A percentile compares a stretch with the other conserved stretches of the same genome.
Evolutionary conservation across 441 rosid genomes (phyloP).

Genomic region (Melastoma candidum): DNA sequence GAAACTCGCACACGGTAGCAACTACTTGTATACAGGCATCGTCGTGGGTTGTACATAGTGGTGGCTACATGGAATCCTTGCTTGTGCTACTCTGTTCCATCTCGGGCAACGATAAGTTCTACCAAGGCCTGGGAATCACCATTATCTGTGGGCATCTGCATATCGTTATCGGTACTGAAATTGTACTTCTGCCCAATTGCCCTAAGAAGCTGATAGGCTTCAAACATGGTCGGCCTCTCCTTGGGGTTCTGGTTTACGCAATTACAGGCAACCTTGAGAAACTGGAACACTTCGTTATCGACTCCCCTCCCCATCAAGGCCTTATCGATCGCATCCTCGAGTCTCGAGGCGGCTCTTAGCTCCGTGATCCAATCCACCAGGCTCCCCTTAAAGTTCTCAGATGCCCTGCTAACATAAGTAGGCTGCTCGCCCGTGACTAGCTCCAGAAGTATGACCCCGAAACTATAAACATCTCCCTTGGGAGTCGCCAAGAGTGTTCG

Average conservation of each 20-base stretch:
- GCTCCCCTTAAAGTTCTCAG: slow-evolving; percentile 36
- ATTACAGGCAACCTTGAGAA: slow-evolving; percentile 32
- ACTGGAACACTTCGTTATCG: slow-evolving; percentile 28
- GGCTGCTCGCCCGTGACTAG: no score
- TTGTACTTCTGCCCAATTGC: slow-evolving; percentile 20
- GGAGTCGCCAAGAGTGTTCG: no score
- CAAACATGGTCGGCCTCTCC: slow-evolving; percentile 33
- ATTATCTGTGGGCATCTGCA: slow-evolving; percentile 6
- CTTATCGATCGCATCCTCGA: slow-evolving; percentile 30
- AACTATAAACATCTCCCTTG: no score
- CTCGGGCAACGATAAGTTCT: slow-evolving; percentile 5
- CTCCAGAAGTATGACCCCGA: no score
- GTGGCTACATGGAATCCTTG: no score
- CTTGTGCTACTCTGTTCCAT: background rate
- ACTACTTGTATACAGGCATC: no score
- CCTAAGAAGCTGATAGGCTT: slow-evolving; percentile 31
- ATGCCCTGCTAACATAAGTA: slow-evolving; percentile 9
- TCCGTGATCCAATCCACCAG: slow-evolving; percentile 36
- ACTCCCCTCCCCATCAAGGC: slow-evolving; percentile 28
- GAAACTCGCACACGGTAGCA: no score
- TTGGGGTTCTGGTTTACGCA: slow-evolving; percentile 24
- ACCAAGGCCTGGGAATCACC: background rate
- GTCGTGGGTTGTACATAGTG: no score
- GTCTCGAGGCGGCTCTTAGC: slow-evolving; percentile 16
- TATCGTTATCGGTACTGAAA: slow-evolving; percentile 20